These are phyloP conservation scores for Starmerella bacillaris DNA, from an alignment of 805 yeast genomes.

Conservation along the genomic window DNA sequence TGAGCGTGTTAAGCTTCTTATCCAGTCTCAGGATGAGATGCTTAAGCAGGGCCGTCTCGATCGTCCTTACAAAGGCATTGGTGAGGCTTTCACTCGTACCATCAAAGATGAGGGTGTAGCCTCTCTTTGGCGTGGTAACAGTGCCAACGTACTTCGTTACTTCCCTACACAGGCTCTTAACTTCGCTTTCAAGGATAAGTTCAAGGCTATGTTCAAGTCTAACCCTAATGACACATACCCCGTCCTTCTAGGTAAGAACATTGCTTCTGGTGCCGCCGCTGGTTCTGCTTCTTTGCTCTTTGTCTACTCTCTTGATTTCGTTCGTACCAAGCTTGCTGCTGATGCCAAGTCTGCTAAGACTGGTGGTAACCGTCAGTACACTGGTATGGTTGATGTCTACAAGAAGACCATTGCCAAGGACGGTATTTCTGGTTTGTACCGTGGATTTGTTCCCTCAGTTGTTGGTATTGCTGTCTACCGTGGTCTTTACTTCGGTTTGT, in stretches of 20 bases:
- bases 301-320: conserved; percentile 88
- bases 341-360: conserved; percentile 63
- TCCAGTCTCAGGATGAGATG: conserved; percentile 94
- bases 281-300: conserved; percentile 82
- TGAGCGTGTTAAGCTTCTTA: conserved; percentile 82
- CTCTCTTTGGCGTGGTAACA: conserved; percentile 96
- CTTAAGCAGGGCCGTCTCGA: conserved; percentile 85
- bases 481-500: conserved; percentile 93
- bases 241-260: conserved; percentile 82
- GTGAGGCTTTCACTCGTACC: conserved; percentile 81
- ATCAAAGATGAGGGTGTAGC: conserved; percentile 75
- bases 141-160: conserved; percentile 91
- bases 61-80: conserved; percentile 68
- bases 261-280: conserved; percentile 93
- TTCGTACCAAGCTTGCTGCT: conserved; percentile 94
- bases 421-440: conserved; percentile 92
- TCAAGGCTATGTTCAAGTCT: conserved; percentile 83
- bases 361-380: conserved; percentile 76
- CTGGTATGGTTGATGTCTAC: conserved; percentile 88
- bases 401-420: conserved; percentile 81
- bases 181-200: conserved; percentile 89
- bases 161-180: conserved; percentile 96
- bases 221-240: conserved; percentile 76
- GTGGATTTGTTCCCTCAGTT: conserved; percentile 96
- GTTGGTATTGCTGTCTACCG: conserved; percentile 92